Evolutionary conservation across 148 eudicot species (phyloP).

Genomic region (Silene uniflora): DNA sequence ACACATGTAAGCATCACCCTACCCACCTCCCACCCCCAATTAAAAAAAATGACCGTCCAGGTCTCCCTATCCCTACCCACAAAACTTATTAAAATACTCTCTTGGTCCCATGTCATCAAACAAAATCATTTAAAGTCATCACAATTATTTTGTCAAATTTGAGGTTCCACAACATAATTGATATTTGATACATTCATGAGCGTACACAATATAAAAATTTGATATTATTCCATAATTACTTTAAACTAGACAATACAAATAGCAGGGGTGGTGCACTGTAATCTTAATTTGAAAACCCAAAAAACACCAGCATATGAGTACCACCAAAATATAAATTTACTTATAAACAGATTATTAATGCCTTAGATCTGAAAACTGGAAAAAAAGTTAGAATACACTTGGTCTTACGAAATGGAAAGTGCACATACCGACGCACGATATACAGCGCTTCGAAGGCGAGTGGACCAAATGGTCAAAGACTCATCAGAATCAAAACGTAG

Average conservation of each 20-base stretch:
- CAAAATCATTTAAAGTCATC: not conserved
- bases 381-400: not conserved
- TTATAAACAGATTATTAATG: not conserved
- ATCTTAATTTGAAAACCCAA: not conserved
- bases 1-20: not conserved
- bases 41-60: not conserved
- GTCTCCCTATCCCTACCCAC: not conserved
- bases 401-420: not conserved
- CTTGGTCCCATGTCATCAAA: not conserved
- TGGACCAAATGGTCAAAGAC: conserved; percentile 63
- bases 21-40: not conserved
- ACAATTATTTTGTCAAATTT: not conserved
- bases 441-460: conserved; percentile 72
- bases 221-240: not conserved
- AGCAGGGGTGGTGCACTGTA: too few relatives aligned
- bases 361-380: not conserved
- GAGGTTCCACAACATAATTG: not conserved
- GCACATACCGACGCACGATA: conserved; percentile 79
- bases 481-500: conserved; percentile 69
- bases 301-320: not conserved
- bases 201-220: not conserved
- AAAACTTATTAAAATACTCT: not conserved
- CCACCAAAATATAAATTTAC: not conserved
- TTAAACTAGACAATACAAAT: conserved; percentile 4
- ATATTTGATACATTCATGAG: not conserved